Evolutionary conservation across 2,329 filamentous ascomycete genomes (phyloP).

Genomic region (Aspergillus bombycis): DNA sequence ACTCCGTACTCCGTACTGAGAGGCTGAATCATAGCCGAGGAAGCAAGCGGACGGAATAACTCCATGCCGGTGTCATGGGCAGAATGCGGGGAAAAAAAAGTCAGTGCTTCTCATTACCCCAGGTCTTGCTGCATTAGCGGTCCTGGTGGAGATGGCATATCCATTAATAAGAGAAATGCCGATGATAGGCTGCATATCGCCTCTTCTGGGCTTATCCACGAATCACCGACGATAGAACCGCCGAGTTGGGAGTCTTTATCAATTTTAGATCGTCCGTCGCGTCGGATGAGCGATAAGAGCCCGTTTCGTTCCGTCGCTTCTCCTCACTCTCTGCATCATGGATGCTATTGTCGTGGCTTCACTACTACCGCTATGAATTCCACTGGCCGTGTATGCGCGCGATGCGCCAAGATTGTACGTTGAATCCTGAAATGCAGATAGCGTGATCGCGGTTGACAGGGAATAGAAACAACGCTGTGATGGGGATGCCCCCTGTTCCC

Average conservation of each 20-base stretch:
- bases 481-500: constrained; percentile 27
- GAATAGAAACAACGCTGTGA: constrained; percentile 34
- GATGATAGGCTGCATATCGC: background rate
- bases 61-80: too few relatives aligned
- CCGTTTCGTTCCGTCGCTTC: background rate
- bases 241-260: background rate
- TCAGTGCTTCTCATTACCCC: background rate
- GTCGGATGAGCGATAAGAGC: background rate
- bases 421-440: background rate
- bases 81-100: background rate
- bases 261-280: background rate
- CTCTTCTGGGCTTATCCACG: background rate
- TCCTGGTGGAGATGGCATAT: background rate
- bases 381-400: background rate
- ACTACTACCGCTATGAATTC: background rate
- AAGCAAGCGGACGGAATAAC: too few relatives aligned
- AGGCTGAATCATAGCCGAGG: background rate
- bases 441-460: background rate
- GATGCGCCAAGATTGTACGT: background rate
- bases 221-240: background rate
- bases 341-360: background rate
- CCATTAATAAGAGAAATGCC: constrained; percentile 1
- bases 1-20: too few relatives aligned
- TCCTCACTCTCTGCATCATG: background rate
- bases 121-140: background rate